Evolutionary conservation across 495 filamentous ascomycete species (phyloP), one percentile per base, ranked within the genome.

Genomic region (Aspergillus panamensis): DNA sequence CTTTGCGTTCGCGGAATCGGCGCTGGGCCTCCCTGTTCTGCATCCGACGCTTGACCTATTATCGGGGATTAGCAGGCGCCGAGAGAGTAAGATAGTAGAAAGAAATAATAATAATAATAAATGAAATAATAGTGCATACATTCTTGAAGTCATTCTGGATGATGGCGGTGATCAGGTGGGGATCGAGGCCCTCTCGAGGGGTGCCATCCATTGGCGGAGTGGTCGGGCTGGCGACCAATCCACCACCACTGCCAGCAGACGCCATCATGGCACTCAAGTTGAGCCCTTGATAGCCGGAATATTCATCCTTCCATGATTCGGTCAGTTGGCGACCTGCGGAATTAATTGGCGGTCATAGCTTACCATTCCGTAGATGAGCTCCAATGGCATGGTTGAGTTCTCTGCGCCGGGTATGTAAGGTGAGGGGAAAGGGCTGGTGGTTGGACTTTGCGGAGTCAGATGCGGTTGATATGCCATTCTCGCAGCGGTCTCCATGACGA

Each of bases 11-110:
- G 39, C 53, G 53, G 44, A 56, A 56, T 21, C 53, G 53, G 6
- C 53, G 53, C n/a, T 56, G 53, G 31, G 53, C 53, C 19, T 48
- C 53, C 8, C 53, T 25, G 53, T 56, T 56, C 31, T 56, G 53
- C 17, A 48, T 35, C 5, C 53, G 53, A 3, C 53, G 30, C 37
- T 48, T 48, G 19, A 21, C 50, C 50, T 52, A 3, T 39, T 14
- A 20, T 6, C 6, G 3, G 4, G n/a, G 42, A 21, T 45, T 45
- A 45, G 42, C 42, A 17, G n/a, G n/a, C n/a, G n/a, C n/a, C n/a
- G n/a, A n/a, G n/a, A n/a, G n/a, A n/a, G n/a, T n/a, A n/a, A n/a
- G n/a, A n/a, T n/a, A n/a, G n/a, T n/a, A n/a, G n/a, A n/a, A n/a
- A n/a, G n/a, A n/a, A n/a, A n/a, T n/a, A 9, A 45, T 6, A 39